A percentile compares a stretch with the other conserved stretches of the same genome.
These are phyloP conservation scores for Cyberlindnera subsufficiens DNA, from an alignment of 805 yeast species.

Conservation along the genomic window DNA sequence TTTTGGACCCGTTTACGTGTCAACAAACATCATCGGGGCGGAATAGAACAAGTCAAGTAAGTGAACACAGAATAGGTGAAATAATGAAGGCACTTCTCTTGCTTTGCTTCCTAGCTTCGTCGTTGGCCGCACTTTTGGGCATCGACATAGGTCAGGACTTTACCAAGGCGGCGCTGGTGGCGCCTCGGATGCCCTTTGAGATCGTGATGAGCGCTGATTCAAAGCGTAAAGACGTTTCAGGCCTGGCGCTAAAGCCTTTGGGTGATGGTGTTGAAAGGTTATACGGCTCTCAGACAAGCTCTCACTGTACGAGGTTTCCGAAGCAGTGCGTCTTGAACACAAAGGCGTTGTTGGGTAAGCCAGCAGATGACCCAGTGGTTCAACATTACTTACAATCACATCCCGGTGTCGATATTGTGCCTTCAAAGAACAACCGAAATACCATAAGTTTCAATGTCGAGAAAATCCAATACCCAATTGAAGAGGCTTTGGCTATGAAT, in stretches of 20 bases:
- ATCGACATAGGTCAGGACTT: slow-evolving; percentile 85
- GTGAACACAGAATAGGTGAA: neutral
- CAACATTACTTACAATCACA: slow-evolving; percentile 45
- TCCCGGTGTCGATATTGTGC: slow-evolving; percentile 50
- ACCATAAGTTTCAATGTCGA: slow-evolving; percentile 53
- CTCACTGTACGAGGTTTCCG: slow-evolving; percentile 71
- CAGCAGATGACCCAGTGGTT: slow-evolving; percentile 41
- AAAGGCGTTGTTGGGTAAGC: slow-evolving; percentile 67
- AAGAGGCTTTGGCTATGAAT: slow-evolving; percentile 83
- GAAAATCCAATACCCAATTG: slow-evolving; percentile 48
- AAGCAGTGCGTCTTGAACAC: slow-evolving; percentile 56
- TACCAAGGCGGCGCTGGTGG: slow-evolving; percentile 82
- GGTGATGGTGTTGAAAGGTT: slow-evolving; percentile 53
- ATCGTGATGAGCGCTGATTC: slow-evolving; percentile 86
- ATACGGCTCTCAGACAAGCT: slow-evolving; percentile 71
- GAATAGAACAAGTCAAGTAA: neutral
- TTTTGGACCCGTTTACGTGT: neutral
- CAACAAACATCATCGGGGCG: neutral
- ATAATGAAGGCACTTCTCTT: slow-evolving; percentile 1
- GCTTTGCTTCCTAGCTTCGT: slow-evolving; percentile 6
- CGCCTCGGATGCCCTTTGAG: slow-evolving; percentile 87
- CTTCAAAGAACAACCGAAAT: slow-evolving; percentile 38
- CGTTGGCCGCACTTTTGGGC: slow-evolving; percentile 68
- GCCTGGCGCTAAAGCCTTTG: slow-evolving; percentile 54
- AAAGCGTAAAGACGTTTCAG: slow-evolving; percentile 83